Evolutionary conservation across 176 grass and related monocot species (phyloP), one percentile per base, ranked within the genome.

Genomic region (Thalia dealbata): DNA sequence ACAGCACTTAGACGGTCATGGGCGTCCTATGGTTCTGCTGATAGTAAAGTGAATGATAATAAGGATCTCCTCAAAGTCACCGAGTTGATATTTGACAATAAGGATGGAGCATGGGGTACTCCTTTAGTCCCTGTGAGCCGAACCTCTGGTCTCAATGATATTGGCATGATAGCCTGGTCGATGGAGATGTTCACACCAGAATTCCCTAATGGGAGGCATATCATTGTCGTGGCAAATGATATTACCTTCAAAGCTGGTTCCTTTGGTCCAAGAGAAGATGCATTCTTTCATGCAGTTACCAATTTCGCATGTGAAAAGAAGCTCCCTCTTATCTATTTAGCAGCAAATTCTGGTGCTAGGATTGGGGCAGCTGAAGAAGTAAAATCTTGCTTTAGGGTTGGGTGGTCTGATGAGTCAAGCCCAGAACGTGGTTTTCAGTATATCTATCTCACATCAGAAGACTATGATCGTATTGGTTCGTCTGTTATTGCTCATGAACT

Each of bases 371-470:
- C 95, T 63, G 88, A 93, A 74, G 95, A 99, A 84, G 79, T 99
- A 75, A 92, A 93, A 64, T 80, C 95, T 45, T 93, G 87, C 81
- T 99, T 99, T 80, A 85, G 81, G 81, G 87, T 99, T 64, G 90
- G 87, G 13, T 99, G 95, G 95, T 88, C 72, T 77, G 95, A 99
- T 78, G 87, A 91, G 41, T 80, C 80, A 58, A 91, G 70, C 69
- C 89, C 95, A 67, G 95, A 99, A 82, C 89, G 90, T 71, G 95
- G 95, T 28, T 91, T 99, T 79, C 90, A 99, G 54, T 99, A 99
- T 56, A 91, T 99, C 60, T 99, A 99, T 80, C 83, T 99, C 42
- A 99, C 81, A 30, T 70, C 89, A 74, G 73, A 99, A 81, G 90
- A 99, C 71, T 91, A 99, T 66, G 63, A 71, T 38, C 48, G 69